Conservation (phyloP, 73 alveolate genomes). For the Blepharisma stoltei region DNA sequence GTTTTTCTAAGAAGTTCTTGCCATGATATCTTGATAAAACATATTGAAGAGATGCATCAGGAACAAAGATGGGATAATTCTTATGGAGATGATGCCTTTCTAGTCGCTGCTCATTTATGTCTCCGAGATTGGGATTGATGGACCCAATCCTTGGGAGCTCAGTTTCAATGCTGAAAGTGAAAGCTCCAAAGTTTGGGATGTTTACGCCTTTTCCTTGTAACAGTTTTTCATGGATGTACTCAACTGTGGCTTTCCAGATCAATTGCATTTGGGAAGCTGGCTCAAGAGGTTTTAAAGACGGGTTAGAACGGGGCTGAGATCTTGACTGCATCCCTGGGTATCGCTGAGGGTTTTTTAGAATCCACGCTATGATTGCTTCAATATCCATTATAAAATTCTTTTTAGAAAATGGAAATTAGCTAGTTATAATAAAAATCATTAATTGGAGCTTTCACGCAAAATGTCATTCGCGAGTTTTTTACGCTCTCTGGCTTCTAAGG, state of each 20-base stretch:
- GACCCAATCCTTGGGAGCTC: slow-evolving; percentile 65
- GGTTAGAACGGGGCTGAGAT: slow-evolving; percentile 63
- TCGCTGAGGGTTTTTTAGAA: slow-evolving; percentile 48
- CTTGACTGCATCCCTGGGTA: slow-evolving; percentile 78
- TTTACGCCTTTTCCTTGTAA: slow-evolving; percentile 71
- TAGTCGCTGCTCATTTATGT: slow-evolving; percentile 60
- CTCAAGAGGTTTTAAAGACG: slow-evolving; percentile 73
- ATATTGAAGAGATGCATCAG: slow-evolving; percentile 61
- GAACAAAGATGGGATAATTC: slow-evolving; percentile 60
- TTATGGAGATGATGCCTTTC: slow-evolving; percentile 78
- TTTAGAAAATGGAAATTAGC: not conserved
- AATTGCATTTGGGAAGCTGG: slow-evolving; percentile 71
- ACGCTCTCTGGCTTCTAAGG: too few species aligned
- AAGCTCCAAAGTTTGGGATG: slow-evolving; percentile 78
- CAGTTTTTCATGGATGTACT: slow-evolving; percentile 71
- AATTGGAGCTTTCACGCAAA: not conserved
- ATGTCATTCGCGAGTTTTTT: too few species aligned
- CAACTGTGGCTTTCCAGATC: slow-evolving; percentile 74
- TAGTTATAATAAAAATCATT: not conserved
- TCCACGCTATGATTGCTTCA: slow-evolving; percentile 37
- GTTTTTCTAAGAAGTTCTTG: slow-evolving; percentile 67
- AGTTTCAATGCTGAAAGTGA: slow-evolving; percentile 71
- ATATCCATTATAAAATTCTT: slow-evolving; percentile 34
- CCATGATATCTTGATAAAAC: slow-evolving; percentile 67
- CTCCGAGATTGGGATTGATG: slow-evolving; percentile 33